Percentiles rank a stretch among this genome's conserved stretches.
phyloP scores from a whole-genome alignment of 2,329 filamentous ascomycete species.

The Paecilomyces variotii region DNA sequence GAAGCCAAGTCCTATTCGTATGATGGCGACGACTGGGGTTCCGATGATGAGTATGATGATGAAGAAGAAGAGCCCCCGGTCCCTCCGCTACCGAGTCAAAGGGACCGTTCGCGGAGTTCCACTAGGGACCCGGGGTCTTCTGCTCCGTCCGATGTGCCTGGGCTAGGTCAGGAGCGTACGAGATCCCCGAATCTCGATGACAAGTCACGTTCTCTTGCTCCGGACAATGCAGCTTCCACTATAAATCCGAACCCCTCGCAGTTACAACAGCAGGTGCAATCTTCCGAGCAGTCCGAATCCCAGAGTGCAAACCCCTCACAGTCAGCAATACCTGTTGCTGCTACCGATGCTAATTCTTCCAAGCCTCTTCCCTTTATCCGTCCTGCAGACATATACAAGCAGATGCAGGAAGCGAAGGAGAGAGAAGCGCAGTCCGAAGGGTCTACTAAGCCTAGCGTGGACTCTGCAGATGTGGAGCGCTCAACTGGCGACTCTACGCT shows the following conservation, averaged over 20 bases:
- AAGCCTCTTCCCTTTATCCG: slow-evolving; percentile 59
- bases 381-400: slow-evolving; percentile 69
- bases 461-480: slow-evolving; percentile 32
- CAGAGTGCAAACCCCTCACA: background rate
- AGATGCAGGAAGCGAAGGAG: slow-evolving; percentile 58
- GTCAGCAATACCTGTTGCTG: slow-evolving; percentile 4
- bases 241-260: background rate
- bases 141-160: background rate
- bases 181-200: background rate
- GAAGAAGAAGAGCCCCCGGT: slow-evolving; percentile 42
- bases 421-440: slow-evolving; percentile 51
- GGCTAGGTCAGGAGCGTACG: background rate
- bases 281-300: background rate
- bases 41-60: slow-evolving; percentile 54
- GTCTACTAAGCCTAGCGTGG: slow-evolving; percentile 49
- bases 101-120: slow-evolving; percentile 20
- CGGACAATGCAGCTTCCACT: background rate
- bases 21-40: slow-evolving; percentile 90
- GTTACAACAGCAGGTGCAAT: background rate
- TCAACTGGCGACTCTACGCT: background rate
- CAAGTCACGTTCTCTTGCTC: background rate
- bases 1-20: slow-evolving; percentile 81
- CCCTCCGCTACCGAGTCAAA: slow-evolving; percentile 14
- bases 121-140: slow-evolving; percentile 2
- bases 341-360: slow-evolving; percentile 22